These are phyloP conservation scores for Bothriochloa decipiens DNA, from an alignment of 176 grass and related monocot genomes.

Conservation along the genomic window DNA sequence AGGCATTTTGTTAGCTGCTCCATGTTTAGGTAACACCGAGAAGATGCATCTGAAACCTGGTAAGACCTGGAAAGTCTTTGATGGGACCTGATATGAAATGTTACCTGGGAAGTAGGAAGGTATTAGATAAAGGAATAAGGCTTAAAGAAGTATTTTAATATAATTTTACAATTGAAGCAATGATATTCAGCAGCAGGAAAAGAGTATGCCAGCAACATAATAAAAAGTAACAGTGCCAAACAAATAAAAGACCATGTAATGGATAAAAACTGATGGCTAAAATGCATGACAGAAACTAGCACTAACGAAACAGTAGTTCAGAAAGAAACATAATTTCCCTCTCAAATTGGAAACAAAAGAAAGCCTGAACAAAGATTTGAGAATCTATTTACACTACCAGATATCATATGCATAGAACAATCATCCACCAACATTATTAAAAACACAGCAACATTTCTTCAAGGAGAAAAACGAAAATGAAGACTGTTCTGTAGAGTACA, in stretches of 20 bases:
- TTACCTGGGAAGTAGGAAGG: slow-evolving; percentile 58
- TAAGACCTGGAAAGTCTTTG: slow-evolving; percentile 60
- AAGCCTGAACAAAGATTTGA: slow-evolving; percentile 25
- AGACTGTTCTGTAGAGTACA: not conserved
- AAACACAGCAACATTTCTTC: slow-evolving; percentile 23
- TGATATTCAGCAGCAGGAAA: slow-evolving; percentile 19
- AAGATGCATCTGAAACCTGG: slow-evolving; percentile 64
- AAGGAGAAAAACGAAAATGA: not conserved
- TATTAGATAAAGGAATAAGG: slow-evolving; percentile 34
- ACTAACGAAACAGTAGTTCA: slow-evolving; percentile 23
- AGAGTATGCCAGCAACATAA: slow-evolving; percentile 19
- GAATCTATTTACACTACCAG: slow-evolving; percentile 21
- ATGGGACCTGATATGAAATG: slow-evolving; percentile 89
- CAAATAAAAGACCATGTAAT: slow-evolving; percentile 15
- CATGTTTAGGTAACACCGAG: slow-evolving; percentile 78
- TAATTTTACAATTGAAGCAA: slow-evolving; percentile 25
- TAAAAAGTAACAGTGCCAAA: slow-evolving; percentile 6
- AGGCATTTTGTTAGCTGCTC: slow-evolving; percentile 94
- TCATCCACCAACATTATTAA: not conserved
- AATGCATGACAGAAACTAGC: slow-evolving; percentile 9
- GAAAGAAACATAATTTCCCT: slow-evolving; percentile 32
- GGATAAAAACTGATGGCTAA: slow-evolving; percentile 1
- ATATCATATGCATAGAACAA: not conserved
- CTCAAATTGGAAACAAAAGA: slow-evolving; percentile 2
- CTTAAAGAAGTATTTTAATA: slow-evolving; percentile 1